Evolutionary conservation across 2,329 filamentous ascomycete species (phyloP), one percentile per base, ranked within the genome.

Genomic region (Cladophialophora psammophila): DNA sequence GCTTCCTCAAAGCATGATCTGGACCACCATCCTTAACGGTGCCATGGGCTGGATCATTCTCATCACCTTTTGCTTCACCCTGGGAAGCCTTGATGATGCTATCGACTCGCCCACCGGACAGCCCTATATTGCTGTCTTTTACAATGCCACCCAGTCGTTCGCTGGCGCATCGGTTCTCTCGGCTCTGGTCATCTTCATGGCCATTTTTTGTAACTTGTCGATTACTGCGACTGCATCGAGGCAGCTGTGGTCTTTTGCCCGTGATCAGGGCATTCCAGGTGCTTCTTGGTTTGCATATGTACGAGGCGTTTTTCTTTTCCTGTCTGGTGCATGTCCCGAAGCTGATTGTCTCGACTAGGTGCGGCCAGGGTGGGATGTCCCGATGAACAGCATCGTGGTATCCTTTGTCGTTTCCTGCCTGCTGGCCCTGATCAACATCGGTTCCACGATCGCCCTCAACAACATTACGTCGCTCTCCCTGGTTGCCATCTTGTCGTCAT

Each of bases 321-420:
- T 58, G 40, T 13, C 26, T 32, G 10, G 6, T 1, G 8, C 8
- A 20, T 7, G 31, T 34, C 18, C 54, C 4, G 42, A 32, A 36
- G 40, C 59, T 52, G 40, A 56, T 45, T 50, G 15, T 18, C 12
- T 55, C 48, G 6, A 42, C 12, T 35, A 69, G 65, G 69, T 73
- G 34, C 67, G 66, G 57, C 71, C 71, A 1, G 67, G 69, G 6
- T 72, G 66, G 66, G 67, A 72, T 52, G 67, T 73, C 15, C 72
- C 72, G 2, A 66, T 74, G 64, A 71, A 72, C 40, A 67, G 69
- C 31, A 71, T 74, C 58, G 18, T 74, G 75, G 84, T 82, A 71
- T 82, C 79, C 75, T 85, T 82, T 55, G 77, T 79, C 53, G 83
- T 80, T 12, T 80, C 72, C 63, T 83, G 79, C 58, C 75, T 75